Percentiles rank a stretch among this genome's conserved stretches.
phyloP scores from a whole-genome alignment of 164 flowering plant genomes.

The Hamamelis virginiana region DNA sequence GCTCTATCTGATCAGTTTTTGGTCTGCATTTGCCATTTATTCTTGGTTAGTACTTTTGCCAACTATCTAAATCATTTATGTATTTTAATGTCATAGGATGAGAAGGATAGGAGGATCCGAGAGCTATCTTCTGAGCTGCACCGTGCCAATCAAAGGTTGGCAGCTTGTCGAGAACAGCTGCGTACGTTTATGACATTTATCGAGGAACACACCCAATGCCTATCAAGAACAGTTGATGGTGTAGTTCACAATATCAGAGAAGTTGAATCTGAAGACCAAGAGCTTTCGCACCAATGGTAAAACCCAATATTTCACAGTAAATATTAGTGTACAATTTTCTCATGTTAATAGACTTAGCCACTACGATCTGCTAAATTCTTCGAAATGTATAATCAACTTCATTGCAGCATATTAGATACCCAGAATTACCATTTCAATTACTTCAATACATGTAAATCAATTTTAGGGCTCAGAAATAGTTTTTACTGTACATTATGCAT shows the following conservation, averaged over 20 bases:
- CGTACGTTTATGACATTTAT: slow-evolving; percentile 35
- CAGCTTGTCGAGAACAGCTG: slow-evolving; percentile 52
- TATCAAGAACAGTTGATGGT: slow-evolving; percentile 41
- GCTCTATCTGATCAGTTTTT: not conserved
- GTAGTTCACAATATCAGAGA: slow-evolving; percentile 41
- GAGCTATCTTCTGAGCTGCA: slow-evolving; percentile 50
- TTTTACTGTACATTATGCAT: too few relatives aligned
- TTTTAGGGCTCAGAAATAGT: too few relatives aligned
- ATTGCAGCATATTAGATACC: too few relatives aligned
- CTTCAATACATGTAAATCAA: too few relatives aligned
- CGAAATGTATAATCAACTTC: too few relatives aligned
- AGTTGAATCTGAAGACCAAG: slow-evolving; percentile 34
- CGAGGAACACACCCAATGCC: slow-evolving; percentile 38
- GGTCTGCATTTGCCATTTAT: not conserved
- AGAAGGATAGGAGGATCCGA: slow-evolving; percentile 52
- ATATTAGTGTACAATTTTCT: too few relatives aligned
- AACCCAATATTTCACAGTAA: too few relatives aligned
- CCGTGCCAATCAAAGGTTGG: slow-evolving; percentile 37
- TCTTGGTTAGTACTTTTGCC: too few relatives aligned
- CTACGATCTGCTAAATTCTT: too few relatives aligned
- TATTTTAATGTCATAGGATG: slow-evolving; percentile 36
- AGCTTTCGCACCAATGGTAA: too few relatives aligned
- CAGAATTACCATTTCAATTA: too few relatives aligned
- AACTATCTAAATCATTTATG: not conserved
- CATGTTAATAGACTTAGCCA: not conserved